Evolutionary conservation across 2,329 filamentous ascomycete species (phyloP).

Genomic region (Hypomyces perniciosus): DNA sequence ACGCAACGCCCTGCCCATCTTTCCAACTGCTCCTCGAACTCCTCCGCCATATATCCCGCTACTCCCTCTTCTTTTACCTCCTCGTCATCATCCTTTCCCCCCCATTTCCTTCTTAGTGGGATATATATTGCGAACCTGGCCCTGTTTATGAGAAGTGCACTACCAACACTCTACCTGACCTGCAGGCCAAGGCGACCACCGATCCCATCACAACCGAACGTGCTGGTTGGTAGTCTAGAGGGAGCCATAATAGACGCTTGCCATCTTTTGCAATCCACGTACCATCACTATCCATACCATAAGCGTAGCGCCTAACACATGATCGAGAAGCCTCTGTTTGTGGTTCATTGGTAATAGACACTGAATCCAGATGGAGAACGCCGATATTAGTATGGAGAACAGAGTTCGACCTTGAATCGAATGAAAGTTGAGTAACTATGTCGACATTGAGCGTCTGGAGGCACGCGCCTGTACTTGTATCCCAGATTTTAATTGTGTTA

Average conservation of each 20-base stretch:
- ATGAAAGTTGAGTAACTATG: too few relatives aligned
- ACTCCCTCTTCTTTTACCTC: background rate
- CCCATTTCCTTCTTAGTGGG: too few relatives aligned
- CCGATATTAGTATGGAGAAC: background rate
- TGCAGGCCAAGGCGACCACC: conserved; percentile 10
- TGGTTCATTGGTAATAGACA: background rate
- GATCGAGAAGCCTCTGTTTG: background rate
- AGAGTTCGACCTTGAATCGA: background rate
- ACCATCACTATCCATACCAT: conserved; percentile 3
- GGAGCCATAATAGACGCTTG: conserved; percentile 12
- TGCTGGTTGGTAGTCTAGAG: conserved; percentile 7
- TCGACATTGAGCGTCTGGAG: too few relatives aligned
- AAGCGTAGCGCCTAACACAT: background rate
- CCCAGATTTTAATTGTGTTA: too few relatives aligned
- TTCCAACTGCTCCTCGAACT: background rate
- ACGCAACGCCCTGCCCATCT: too few relatives aligned
- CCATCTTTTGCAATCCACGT: conserved; percentile 10
- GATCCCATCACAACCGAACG: conserved; percentile 1
- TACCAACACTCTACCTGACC: conserved; percentile 11
- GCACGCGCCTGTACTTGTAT: too few relatives aligned
- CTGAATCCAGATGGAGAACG: background rate
- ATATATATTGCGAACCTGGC: background rate
- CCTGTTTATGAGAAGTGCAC: conserved; percentile 11
- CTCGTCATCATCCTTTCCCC: background rate
- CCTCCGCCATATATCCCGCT: background rate